A percentile compares a stretch with the other conserved stretches of the same genome.
These are phyloP conservation scores for Mrakia hoshinonis DNA, from an alignment of 768 basidiomycete species.

Conservation along the genomic window DNA sequence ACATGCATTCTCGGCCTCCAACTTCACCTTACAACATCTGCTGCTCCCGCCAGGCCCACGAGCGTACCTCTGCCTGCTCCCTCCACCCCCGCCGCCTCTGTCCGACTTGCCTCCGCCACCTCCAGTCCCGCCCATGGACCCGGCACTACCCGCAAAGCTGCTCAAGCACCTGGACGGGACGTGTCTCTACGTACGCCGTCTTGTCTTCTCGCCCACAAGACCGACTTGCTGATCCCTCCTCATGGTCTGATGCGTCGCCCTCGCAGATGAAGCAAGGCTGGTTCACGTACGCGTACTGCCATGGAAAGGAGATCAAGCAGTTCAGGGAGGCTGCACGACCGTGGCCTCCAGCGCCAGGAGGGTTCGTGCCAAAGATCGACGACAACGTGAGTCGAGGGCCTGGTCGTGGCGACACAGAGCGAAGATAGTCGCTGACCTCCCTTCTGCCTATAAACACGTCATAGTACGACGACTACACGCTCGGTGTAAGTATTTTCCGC, in stretches of 20 bases:
- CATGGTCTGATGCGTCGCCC: not conserved
- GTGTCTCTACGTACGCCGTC: constrained; percentile 69
- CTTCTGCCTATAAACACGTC: constrained; percentile 33
- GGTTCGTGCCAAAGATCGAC: constrained; percentile 69
- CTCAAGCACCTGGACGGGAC: constrained; percentile 67
- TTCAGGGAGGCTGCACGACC: constrained; percentile 72
- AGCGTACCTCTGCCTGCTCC: constrained; percentile 20
- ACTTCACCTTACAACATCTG: constrained; percentile 15
- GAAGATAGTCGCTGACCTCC: constrained; percentile 32
- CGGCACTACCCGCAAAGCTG: constrained; percentile 47
- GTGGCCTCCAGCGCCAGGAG: constrained; percentile 60
- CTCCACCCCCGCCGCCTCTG: constrained; percentile 12
- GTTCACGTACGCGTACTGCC: constrained; percentile 89
- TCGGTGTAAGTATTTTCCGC: constrained; percentile 32
- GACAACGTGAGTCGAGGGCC: constrained; percentile 51
- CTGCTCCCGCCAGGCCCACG: constrained; percentile 11
- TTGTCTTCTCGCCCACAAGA: constrained; percentile 46
- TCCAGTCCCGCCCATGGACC: constrained; percentile 10
- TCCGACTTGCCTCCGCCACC: not conserved
- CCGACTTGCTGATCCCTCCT: not conserved
- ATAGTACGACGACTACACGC: constrained; percentile 39
- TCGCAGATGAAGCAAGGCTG: constrained; percentile 59
- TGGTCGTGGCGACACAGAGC: not conserved
- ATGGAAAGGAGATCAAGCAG: constrained; percentile 88
- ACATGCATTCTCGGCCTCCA: not conserved